Percentiles rank a stretch among this genome's conserved stretches.
phyloP scores from a whole-genome alignment of 371 early-diverging fungal genomes.

The Lichtheimia hyalospora region DNA sequence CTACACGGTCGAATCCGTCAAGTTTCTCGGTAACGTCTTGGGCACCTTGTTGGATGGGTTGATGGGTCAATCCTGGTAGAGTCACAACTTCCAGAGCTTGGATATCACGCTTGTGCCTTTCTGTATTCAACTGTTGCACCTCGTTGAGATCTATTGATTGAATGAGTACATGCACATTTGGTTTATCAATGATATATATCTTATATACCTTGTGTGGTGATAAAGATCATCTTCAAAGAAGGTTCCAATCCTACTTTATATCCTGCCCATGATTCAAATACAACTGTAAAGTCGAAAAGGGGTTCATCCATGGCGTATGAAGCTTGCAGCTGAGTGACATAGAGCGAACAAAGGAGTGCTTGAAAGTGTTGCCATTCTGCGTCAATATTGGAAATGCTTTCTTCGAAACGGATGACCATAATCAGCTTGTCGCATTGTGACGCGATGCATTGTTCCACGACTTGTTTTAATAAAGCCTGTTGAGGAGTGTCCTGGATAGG shows the following conservation, averaged over 20 bases:
- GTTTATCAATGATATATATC: not conserved
- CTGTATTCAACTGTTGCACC: constrained; percentile 15
- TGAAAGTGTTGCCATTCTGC: constrained; percentile 32
- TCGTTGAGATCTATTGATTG: not conserved
- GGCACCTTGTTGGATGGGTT: not conserved
- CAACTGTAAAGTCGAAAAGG: constrained; percentile 34
- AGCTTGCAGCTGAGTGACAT: constrained; percentile 28
- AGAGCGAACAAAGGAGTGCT: constrained; percentile 28
- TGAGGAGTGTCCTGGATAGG: not conserved
- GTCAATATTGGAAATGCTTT: constrained; percentile 1
- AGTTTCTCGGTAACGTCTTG: not conserved
- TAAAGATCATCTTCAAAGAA: constrained; percentile 15
- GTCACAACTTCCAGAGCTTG: not conserved
- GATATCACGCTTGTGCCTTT: constrained; percentile 2
- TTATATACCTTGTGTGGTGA: constrained; percentile 13
- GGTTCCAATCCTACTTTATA: constrained; percentile 25
- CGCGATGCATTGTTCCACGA: not conserved
- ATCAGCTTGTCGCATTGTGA: constrained; percentile 1
- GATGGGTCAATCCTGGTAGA: not conserved
- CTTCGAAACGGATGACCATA: not conserved
- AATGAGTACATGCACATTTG: not conserved
- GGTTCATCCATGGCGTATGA: constrained; percentile 26
- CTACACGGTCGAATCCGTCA: constrained; percentile 52
- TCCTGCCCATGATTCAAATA: constrained; percentile 34
- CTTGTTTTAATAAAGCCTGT: not conserved